phyloP scores from a whole-genome alignment of 2,329 filamentous ascomycete genomes.

The Raffaelea albimanens region DNA sequence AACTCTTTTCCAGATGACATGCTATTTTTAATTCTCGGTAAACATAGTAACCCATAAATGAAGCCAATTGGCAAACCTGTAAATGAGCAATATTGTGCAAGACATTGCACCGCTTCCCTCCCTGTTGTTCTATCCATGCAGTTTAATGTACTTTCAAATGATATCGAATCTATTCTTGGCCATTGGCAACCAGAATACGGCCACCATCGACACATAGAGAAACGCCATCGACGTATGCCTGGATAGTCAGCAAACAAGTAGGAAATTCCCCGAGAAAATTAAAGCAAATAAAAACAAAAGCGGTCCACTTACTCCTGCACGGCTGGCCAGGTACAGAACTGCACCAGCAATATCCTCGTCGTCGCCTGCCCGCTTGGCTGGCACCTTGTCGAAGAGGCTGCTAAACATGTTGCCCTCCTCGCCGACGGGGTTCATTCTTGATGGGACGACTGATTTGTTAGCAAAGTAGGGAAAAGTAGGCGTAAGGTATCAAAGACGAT shows the following conservation, averaged over 20 bases:
- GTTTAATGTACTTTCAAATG: background rate
- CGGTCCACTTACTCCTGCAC: conserved; percentile 5
- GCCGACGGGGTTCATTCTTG: conserved; percentile 57
- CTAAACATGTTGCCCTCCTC: conserved; percentile 42
- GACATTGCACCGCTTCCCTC: too few relatives aligned
- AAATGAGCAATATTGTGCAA: too few relatives aligned
- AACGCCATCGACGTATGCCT: conserved; percentile 10
- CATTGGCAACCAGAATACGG: conserved; percentile 11
- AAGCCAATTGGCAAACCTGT: too few relatives aligned
- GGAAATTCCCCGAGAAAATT: background rate
- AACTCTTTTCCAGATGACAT: too few relatives aligned
- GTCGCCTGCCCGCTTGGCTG: conserved; percentile 36
- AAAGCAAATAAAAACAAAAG: too few relatives aligned
- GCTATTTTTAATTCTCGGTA: too few relatives aligned
- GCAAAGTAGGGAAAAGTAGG: background rate
- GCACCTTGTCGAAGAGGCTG: conserved; percentile 45
- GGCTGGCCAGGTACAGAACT: conserved; percentile 38
- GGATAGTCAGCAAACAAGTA: background rate
- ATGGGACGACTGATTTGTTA: conserved; percentile 38
- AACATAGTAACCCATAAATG: too few relatives aligned
- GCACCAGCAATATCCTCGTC: conserved; percentile 50
- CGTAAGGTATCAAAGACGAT: too few relatives aligned
- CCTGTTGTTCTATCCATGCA: too few relatives aligned
- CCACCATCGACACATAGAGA: conserved; percentile 11
- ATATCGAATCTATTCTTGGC: conserved; percentile 5